Evolutionary conservation across 2,329 filamentous ascomycete species (phyloP).

Genomic region (Thielaviopsis musarum): DNA sequence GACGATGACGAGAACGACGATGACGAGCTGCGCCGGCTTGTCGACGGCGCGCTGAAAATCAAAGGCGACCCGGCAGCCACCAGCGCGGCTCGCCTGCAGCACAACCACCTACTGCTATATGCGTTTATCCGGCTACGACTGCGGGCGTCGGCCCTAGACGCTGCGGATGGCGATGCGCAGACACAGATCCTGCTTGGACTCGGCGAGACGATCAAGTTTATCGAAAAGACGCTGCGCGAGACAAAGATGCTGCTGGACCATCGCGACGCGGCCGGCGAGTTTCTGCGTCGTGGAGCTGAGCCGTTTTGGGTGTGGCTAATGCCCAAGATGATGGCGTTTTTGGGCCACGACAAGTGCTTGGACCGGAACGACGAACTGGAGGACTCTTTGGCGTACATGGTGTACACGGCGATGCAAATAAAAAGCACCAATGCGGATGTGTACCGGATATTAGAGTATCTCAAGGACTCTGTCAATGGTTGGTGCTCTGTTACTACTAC

Average conservation of each 20-base stretch:
- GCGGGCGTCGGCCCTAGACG: constrained; percentile 36
- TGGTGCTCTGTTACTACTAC: neutral
- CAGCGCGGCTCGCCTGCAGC: constrained; percentile 47
- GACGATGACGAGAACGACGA: constrained; percentile 45
- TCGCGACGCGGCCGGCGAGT: constrained; percentile 22
- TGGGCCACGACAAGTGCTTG: constrained; percentile 32
- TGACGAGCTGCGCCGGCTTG: constrained; percentile 58
- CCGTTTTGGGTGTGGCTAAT: constrained; percentile 51
- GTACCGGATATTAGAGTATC: constrained; percentile 10
- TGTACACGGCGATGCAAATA: constrained; percentile 11
- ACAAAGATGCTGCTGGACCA: constrained; percentile 51
- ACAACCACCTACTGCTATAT: constrained; percentile 75
- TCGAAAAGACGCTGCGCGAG: constrained; percentile 58
- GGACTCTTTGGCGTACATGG: constrained; percentile 10
- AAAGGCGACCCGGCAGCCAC: constrained; percentile 34
- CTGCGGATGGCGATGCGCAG: neutral
- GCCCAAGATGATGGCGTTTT: constrained; percentile 38
- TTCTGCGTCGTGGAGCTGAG: constrained; percentile 37
- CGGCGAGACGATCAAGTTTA: constrained; percentile 51
- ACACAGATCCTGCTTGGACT: constrained; percentile 21
- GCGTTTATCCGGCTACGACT: constrained; percentile 69
- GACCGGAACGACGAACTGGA: constrained; percentile 6
- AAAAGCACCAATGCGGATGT: constrained; percentile 7
- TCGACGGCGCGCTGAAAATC: constrained; percentile 36
- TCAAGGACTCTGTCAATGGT: constrained; percentile 12